phyloP scores from a whole-genome alignment of 2,329 filamentous ascomycete species.

The Knoxdaviesia capensis region DNA sequence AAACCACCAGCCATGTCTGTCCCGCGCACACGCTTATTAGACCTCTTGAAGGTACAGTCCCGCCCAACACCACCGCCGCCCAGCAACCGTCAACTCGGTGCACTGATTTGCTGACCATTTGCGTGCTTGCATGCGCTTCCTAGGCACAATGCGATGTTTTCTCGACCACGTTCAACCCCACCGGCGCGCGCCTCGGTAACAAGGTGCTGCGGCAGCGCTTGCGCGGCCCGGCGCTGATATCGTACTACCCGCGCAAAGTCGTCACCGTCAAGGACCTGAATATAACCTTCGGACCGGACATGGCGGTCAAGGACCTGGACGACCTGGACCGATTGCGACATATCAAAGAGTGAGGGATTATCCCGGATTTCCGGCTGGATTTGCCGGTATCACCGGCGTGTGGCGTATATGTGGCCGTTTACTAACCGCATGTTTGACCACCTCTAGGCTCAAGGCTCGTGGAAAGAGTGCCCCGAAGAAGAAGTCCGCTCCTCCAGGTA shows the following conservation, averaged over 20 bases:
- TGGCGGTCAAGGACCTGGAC: conserved; percentile 51
- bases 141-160: conserved; percentile 87
- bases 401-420: neutral
- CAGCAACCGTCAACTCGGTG: neutral
- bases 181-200: conserved; percentile 65
- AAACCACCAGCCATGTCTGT: conserved; percentile 23
- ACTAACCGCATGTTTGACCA: neutral
- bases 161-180: conserved; percentile 76
- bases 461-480: conserved; percentile 83
- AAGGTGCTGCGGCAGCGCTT: conserved; percentile 80
- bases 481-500: conserved; percentile 40
- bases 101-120: neutral
- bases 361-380: neutral
- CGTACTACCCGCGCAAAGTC: conserved; percentile 71
- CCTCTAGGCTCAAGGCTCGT: conserved; percentile 39
- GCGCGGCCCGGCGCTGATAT: conserved; percentile 58
- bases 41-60: conserved; percentile 54
- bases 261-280: conserved; percentile 56
- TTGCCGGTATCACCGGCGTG: neutral
- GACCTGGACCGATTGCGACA: conserved; percentile 66
- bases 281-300: conserved; percentile 42
- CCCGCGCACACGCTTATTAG: conserved; percentile 39
- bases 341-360: conserved; percentile 36
- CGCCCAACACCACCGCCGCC: neutral
- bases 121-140: neutral